Percentiles rank a stretch among this genome's conserved stretches.
These are phyloP conservation scores for Ustilago hordei DNA, from an alignment of 1,284 basidiomycete genomes.

Conservation along the genomic window DNA sequence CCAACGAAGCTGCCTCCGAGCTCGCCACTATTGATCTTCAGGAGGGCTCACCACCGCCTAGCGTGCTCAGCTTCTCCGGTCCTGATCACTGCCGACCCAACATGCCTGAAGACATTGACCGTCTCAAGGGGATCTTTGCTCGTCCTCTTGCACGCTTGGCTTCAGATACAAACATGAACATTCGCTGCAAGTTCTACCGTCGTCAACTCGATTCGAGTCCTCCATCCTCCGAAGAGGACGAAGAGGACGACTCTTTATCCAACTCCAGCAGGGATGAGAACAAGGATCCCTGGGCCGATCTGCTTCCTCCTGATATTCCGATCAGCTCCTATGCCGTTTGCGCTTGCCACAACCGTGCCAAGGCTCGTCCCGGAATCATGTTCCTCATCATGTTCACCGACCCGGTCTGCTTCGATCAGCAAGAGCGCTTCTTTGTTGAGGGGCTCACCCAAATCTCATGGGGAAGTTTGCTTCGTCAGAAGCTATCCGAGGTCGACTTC, in stretches of 20 bases:
- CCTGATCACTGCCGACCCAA: slow-evolving; percentile 21
- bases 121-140: slow-evolving; percentile 31
- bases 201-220: not conserved
- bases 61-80: slow-evolving; percentile 26
- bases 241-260: not conserved
- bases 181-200: slow-evolving; percentile 39
- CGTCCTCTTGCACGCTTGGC: slow-evolving; percentile 24
- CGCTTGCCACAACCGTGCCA: slow-evolving; percentile 38
- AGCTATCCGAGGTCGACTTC: slow-evolving; percentile 48
- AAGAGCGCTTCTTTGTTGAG: slow-evolving; percentile 51
- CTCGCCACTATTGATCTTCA: slow-evolving; percentile 27
- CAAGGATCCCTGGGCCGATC: slow-evolving; percentile 34
- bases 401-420: slow-evolving; percentile 31
- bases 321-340: slow-evolving; percentile 40
- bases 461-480: slow-evolving; percentile 49
- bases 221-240: slow-evolving; percentile 21
- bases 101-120: slow-evolving; percentile 27
- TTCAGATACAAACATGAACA: slow-evolving; percentile 33
- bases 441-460: slow-evolving; percentile 30
- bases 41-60: slow-evolving; percentile 38
- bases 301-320: slow-evolving; percentile 22
- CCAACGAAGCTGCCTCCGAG: not conserved
- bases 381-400: slow-evolving; percentile 45
- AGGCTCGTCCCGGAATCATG: slow-evolving; percentile 44
- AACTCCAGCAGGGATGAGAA: not conserved